These are phyloP conservation scores for Pseudozyma sp. DNA, from an alignment of 1,284 basidiomycete genomes.

Conservation along the genomic window DNA sequence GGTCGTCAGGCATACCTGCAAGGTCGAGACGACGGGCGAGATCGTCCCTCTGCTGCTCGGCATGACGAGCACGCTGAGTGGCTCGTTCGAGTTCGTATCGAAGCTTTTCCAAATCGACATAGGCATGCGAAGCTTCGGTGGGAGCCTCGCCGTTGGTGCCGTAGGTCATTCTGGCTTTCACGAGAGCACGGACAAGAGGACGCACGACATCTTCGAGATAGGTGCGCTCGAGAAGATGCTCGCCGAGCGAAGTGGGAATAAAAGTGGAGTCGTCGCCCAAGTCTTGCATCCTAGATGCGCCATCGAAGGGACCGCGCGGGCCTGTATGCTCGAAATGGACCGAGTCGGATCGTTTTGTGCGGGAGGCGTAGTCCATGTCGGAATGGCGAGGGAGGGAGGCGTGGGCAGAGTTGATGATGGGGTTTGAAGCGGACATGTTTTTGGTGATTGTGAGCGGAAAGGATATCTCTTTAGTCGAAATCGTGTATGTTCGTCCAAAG, in stretches of 20 bases:
- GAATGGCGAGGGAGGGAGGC: constrained; percentile 15
- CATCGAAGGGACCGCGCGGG: constrained; percentile 16
- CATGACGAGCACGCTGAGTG: constrained; percentile 38
- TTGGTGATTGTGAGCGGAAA: background rate
- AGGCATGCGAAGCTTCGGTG: constrained; percentile 26
- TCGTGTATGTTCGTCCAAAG: constrained; percentile 49
- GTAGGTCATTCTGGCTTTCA: constrained; percentile 44
- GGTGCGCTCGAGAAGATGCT: constrained; percentile 48
- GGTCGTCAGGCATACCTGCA: constrained; percentile 17
- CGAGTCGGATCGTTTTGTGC: constrained; percentile 42
- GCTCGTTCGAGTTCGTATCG: constrained; percentile 42
- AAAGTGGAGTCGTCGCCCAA: constrained; percentile 31
- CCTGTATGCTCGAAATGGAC: constrained; percentile 6
- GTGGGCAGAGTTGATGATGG: constrained; percentile 35
- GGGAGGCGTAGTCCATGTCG: constrained; percentile 15
- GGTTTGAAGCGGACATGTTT: constrained; percentile 41
- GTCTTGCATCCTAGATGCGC: constrained; percentile 18
- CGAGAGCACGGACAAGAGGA: constrained; percentile 45
- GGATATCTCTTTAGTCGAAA: constrained; percentile 32
- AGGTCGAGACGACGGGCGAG: constrained; percentile 46
- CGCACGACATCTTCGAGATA: constrained; percentile 53
- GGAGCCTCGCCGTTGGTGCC: constrained; percentile 4
- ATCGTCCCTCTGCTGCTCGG: constrained; percentile 47
- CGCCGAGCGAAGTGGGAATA: constrained; percentile 42
- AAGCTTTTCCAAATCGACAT: constrained; percentile 49